phyloP scores from a whole-genome alignment of 1,284 basidiomycete genomes.

The Cryptococcus sp. region DNA sequence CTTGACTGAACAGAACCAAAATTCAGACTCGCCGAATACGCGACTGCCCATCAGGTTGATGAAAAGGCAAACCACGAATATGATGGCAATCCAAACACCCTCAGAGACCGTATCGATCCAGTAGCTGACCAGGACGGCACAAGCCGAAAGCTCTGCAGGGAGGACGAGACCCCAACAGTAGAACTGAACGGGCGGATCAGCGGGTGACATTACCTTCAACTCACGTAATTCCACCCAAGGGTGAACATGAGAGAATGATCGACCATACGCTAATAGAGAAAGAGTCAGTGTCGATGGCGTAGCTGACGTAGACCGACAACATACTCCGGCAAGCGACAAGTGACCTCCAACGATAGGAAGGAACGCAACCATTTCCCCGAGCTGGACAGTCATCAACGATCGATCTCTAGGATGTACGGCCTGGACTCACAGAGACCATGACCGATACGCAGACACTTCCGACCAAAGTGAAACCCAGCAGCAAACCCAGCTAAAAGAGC shows the following conservation, averaged over 20 bases:
- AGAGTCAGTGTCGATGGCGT: slow-evolving; percentile 5
- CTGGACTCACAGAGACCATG: neutral
- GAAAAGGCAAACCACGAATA: neutral
- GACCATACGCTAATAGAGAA: slow-evolving; percentile 1
- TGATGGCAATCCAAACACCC: neutral
- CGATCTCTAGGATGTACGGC: neutral
- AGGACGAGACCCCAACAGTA: neutral
- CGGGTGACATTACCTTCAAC: neutral
- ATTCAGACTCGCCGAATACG: slow-evolving; percentile 5
- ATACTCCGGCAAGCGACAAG: slow-evolving; percentile 5
- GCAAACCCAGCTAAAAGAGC: neutral
- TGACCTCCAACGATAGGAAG: slow-evolving; percentile 9
- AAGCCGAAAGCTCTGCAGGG: neutral
- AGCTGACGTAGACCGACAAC: slow-evolving; percentile 1
- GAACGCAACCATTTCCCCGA: slow-evolving; percentile 4
- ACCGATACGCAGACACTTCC: neutral
- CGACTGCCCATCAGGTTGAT: slow-evolving; percentile 1
- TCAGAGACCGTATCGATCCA: slow-evolving; percentile 1
- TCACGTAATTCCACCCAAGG: neutral
- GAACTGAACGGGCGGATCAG: neutral
- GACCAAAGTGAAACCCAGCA: slow-evolving; percentile 3
- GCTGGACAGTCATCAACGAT: neutral
- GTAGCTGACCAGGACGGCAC: slow-evolving; percentile 1
- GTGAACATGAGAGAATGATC: neutral
- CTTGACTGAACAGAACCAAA: slow-evolving; percentile 5